Evolutionary conservation across 495 filamentous ascomycete species (phyloP).

Genomic region (Copromyces sp.): DNA sequence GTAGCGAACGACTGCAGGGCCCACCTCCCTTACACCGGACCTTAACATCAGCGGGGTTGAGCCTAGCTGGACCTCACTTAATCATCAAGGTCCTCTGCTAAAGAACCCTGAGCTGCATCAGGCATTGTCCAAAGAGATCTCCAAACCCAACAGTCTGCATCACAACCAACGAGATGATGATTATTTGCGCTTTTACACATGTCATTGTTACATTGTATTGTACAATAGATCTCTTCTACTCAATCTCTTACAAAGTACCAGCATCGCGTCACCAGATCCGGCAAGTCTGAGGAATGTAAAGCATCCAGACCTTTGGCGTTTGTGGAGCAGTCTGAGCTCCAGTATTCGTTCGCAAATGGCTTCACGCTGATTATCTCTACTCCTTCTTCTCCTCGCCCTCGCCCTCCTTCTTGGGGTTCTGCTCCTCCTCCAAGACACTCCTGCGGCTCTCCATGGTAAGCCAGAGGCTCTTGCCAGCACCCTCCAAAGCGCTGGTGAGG

Average conservation of each 20-base stretch:
- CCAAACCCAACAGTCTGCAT: background rate
- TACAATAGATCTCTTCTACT: background rate
- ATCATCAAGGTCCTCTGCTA: background rate
- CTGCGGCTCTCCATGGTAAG: constrained; percentile 72
- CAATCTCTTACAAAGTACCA: background rate
- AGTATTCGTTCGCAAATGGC: background rate
- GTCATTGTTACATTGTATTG: background rate
- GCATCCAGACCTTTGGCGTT: background rate
- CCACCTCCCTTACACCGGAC: background rate
- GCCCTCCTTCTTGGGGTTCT: constrained; percentile 32
- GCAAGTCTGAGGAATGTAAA: background rate
- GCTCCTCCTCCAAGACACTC: constrained; percentile 67
- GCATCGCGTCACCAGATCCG: background rate
- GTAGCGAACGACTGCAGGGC: background rate
- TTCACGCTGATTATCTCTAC: constrained; percentile 13
- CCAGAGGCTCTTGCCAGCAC: constrained; percentile 68
- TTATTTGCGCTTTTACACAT: background rate
- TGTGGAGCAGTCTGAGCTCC: background rate
- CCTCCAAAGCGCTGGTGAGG: constrained; percentile 63
- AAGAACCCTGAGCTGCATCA: background rate
- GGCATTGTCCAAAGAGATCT: background rate
- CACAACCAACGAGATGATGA: background rate
- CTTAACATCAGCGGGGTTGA: background rate
- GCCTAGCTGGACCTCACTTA: background rate
- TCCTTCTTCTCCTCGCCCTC: constrained; percentile 23